phyloP scores from a whole-genome alignment of 1,284 basidiomycete genomes.

The Sporisorium iseilematis-ciliati region DNA sequence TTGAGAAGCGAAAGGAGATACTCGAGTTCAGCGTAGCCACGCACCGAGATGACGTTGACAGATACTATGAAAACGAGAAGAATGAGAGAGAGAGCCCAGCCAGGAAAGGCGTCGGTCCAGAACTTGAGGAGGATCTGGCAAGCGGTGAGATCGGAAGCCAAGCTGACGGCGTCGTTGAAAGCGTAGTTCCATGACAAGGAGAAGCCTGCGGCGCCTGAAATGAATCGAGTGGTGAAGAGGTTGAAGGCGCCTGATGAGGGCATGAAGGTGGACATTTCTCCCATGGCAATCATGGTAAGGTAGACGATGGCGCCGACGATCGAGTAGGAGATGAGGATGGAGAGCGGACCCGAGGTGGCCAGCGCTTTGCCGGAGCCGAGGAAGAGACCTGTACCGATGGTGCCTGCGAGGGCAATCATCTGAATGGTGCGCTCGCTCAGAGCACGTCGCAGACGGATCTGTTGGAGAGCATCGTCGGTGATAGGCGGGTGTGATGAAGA shows the following conservation, averaged over 20 bases:
- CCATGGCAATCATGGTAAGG: slow-evolving; percentile 69
- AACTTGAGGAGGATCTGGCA: slow-evolving; percentile 41
- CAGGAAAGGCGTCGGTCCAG: slow-evolving; percentile 45
- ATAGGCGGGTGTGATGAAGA: slow-evolving; percentile 15
- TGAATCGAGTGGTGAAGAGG: slow-evolving; percentile 59
- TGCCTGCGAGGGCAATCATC: slow-evolving; percentile 74
- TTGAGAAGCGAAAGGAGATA: slow-evolving; percentile 45
- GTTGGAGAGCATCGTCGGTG: slow-evolving; percentile 29
- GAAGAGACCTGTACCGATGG: slow-evolving; percentile 73
- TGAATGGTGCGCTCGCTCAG: slow-evolving; percentile 61
- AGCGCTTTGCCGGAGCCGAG: slow-evolving; percentile 73
- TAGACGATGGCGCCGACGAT: slow-evolving; percentile 68
- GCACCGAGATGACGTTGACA: slow-evolving; percentile 73
- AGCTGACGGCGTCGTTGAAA: slow-evolving; percentile 55
- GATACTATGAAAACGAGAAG: slow-evolving; percentile 71
- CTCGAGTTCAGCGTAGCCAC: slow-evolving; percentile 77
- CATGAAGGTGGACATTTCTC: slow-evolving; percentile 60
- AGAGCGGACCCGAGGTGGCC: slow-evolving; percentile 72
- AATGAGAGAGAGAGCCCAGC: slow-evolving; percentile 59
- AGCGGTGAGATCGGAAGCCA: slow-evolving; percentile 74
- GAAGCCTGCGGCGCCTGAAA: slow-evolving; percentile 46
- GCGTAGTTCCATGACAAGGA: slow-evolving; percentile 52
- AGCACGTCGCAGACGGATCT: slow-evolving; percentile 52
- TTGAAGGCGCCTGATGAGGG: slow-evolving; percentile 64
- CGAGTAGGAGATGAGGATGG: slow-evolving; percentile 68